These are phyloP conservation scores for Castanospermum australe DNA, from an alignment of 306 rosid species.

Conservation along the genomic window DNA sequence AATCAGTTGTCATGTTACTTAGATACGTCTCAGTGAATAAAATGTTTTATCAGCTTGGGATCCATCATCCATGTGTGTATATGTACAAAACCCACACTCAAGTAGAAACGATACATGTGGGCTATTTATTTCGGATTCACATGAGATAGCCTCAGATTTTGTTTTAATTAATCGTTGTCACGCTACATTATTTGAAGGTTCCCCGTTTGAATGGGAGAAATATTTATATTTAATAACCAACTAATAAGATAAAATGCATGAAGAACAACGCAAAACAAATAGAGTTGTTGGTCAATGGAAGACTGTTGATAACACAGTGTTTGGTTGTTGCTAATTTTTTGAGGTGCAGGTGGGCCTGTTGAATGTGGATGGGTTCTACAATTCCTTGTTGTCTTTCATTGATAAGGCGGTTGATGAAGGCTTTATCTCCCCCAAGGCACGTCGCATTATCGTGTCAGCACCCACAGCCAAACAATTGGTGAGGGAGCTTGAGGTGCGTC, in stretches of 20 bases:
- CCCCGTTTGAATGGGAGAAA: constrained; percentile 49
- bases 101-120: constrained; percentile 59
- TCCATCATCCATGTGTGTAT: not conserved
- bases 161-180: constrained; percentile 11
- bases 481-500: constrained; percentile 57
- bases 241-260: not conserved
- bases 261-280: not conserved
- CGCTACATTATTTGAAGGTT: constrained; percentile 36
- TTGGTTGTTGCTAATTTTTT: not conserved
- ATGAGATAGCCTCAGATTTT: constrained; percentile 42
- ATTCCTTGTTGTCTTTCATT: constrained; percentile 64
- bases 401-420: constrained; percentile 88
- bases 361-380: constrained; percentile 79
- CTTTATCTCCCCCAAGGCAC: constrained; percentile 69
- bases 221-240: not conserved
- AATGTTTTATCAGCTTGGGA: not conserved
- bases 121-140: constrained; percentile 46
- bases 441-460: constrained; percentile 81
- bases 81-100: not conserved
- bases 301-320: not conserved
- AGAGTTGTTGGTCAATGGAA: constrained; percentile 37
- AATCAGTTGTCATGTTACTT: constrained; percentile 29
- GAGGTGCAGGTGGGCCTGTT: constrained; percentile 66
- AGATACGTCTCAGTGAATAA: constrained; percentile 15
- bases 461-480: constrained; percentile 67